Conservation (phyloP, 345 rosid species). For the Salix brachista region DNA sequence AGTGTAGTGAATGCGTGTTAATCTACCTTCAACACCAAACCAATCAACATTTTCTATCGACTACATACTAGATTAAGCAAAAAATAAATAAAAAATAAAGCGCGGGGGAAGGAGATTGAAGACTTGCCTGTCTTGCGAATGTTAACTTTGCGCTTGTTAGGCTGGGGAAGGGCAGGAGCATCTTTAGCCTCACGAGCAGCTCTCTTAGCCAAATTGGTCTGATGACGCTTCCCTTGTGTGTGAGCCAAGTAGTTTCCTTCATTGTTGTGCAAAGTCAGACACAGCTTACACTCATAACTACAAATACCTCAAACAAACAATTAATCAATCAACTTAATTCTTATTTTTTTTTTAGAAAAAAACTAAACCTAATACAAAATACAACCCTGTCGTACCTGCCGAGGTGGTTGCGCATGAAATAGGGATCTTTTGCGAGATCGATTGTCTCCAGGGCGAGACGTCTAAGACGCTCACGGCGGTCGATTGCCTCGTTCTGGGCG, state of each 20-base stretch:
- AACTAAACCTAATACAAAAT: background rate
- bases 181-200: slow-evolving; percentile 98
- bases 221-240: slow-evolving; percentile 95
- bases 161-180: slow-evolving; percentile 87
- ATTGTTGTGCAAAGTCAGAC: slow-evolving; percentile 93
- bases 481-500: slow-evolving; percentile 89
- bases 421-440: slow-evolving; percentile 96
- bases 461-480: slow-evolving; percentile 96
- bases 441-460: slow-evolving; percentile 96
- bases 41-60: background rate
- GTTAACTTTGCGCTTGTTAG: slow-evolving; percentile 81
- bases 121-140: slow-evolving; percentile 65
- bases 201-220: slow-evolving; percentile 93
- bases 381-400: slow-evolving; percentile 55
- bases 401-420: slow-evolving; percentile 97
- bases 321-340: background rate
- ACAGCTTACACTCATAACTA: slow-evolving; percentile 97
- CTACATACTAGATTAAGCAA: background rate
- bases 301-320: slow-evolving; percentile 18
- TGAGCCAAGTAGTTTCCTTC: slow-evolving; percentile 99
- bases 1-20: too few relatives aligned
- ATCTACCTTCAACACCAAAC: background rate
- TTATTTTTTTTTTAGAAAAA: too few relatives aligned
- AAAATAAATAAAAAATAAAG: background rate
- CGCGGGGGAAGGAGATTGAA: background rate